These are phyloP conservation scores for Anacardium occidentale DNA, from an alignment of 345 rosid species.

Conservation along the genomic window DNA sequence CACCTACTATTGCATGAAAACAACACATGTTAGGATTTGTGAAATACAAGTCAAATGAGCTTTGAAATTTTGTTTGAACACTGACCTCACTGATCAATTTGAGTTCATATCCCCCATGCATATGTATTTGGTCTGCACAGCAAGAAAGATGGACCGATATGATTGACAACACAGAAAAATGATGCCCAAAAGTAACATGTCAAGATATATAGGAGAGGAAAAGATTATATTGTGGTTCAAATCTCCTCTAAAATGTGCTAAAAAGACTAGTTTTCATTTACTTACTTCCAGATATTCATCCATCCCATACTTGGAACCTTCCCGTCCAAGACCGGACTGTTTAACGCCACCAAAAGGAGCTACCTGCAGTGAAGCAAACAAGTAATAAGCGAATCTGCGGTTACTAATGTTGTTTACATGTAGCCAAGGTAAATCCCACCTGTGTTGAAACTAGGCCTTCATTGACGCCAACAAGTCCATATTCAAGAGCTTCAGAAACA, in stretches of 20 bases:
- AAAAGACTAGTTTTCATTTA: slow-evolving; percentile 4
- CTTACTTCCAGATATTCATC: slow-evolving; percentile 90
- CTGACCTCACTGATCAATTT: slow-evolving; percentile 37
- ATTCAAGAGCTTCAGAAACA: slow-evolving; percentile 91
- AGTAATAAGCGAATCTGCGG: slow-evolving; percentile 13
- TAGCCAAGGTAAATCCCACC: slow-evolving; percentile 39
- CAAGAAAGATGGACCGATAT: slow-evolving; percentile 2
- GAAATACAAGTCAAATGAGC: background rate
- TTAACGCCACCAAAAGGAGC: slow-evolving; percentile 98
- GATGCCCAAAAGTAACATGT: background rate
- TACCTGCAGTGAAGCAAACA: slow-evolving; percentile 46
- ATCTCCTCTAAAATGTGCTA: background rate
- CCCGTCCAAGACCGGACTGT: slow-evolving; percentile 95
- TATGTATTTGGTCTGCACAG: slow-evolving; percentile 65
- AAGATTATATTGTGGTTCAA: background rate
- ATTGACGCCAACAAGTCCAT: slow-evolving; percentile 84
- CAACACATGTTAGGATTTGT: background rate
- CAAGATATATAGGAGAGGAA: background rate
- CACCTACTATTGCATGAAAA: background rate
- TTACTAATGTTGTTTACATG: background rate
- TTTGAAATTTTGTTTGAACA: background rate
- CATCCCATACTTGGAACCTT: slow-evolving; percentile 96
- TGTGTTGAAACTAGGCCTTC: slow-evolving; percentile 95
- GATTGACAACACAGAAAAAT: background rate
- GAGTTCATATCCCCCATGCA: slow-evolving; percentile 89